Conservation (phyloP, 108 stramenopile species). For the Pinguiococcus pyrenoidosus region DNA sequence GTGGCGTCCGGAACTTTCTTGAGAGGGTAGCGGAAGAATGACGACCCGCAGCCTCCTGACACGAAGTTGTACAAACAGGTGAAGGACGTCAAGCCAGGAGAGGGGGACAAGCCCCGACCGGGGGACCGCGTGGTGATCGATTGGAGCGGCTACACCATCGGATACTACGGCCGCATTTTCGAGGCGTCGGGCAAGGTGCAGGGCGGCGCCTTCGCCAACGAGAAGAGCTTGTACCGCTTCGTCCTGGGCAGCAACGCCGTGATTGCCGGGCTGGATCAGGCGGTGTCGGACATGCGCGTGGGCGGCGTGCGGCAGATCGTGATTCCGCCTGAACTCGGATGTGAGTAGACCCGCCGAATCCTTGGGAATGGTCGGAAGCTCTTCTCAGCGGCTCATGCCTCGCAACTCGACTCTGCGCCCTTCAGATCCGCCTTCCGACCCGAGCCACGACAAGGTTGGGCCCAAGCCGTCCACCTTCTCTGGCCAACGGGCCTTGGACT, state of each 20-base stretch:
- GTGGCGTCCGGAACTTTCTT: too few relatives aligned
- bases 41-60: too few relatives aligned
- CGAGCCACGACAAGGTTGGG: conserved; percentile 58
- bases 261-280: conserved; percentile 61
- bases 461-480: conserved; percentile 77
- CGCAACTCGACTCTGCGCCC: too few relatives aligned
- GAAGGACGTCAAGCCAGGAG: conserved; percentile 5
- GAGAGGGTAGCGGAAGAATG: too few relatives aligned
- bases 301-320: conserved; percentile 74
- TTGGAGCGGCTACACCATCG: conserved; percentile 91
- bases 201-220: conserved; percentile 77
- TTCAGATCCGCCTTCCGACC: too few relatives aligned
- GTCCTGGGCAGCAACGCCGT: conserved; percentile 52
- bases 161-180: conserved; percentile 69
- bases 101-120: conserved; percentile 3
- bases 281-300: conserved; percentile 53
- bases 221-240: conserved; percentile 58
- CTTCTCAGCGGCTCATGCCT: too few relatives aligned
- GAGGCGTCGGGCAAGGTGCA: conserved; percentile 59
- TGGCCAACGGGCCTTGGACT: conserved; percentile 71
- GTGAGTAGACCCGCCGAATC: too few relatives aligned
- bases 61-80: conserved; percentile 28
- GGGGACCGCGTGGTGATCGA: conserved; percentile 66
- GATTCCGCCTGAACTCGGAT: conserved; percentile 42
- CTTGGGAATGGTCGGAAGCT: too few relatives aligned